phyloP scores from a whole-genome alignment of 768 basidiomycete species.

The Fistulinella prunicolor region DNA sequence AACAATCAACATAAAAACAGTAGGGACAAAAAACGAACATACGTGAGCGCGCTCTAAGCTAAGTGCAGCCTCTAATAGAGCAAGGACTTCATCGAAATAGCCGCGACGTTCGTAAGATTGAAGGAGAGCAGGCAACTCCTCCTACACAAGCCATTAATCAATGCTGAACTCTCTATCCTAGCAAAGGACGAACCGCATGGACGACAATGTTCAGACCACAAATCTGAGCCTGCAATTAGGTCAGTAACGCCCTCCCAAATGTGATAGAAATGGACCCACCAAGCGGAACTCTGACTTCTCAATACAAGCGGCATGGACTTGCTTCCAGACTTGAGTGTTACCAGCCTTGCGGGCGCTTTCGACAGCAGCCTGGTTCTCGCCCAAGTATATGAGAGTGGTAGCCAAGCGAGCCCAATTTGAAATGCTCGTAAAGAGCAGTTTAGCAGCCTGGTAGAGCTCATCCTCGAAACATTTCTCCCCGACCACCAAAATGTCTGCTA shows the following conservation, averaged over 20 bases:
- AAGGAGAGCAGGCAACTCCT: slow-evolving; percentile 72
- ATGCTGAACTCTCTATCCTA: neutral
- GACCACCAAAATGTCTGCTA: slow-evolving; percentile 93
- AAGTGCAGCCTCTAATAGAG: slow-evolving; percentile 89
- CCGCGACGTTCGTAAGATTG: slow-evolving; percentile 88
- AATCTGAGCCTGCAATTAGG: slow-evolving; percentile 74
- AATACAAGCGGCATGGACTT: slow-evolving; percentile 97
- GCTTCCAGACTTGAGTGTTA: slow-evolving; percentile 99
- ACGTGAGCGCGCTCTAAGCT: slow-evolving; percentile 95
- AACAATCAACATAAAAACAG: slow-evolving; percentile 14
- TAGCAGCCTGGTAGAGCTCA: slow-evolving; percentile 95
- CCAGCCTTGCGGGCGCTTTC: slow-evolving; percentile 99
- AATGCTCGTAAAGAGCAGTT: slow-evolving; percentile 92
- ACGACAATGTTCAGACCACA: slow-evolving; percentile 98
- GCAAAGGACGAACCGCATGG: slow-evolving; percentile 54
- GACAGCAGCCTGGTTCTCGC: slow-evolving; percentile 96
- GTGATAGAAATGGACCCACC: slow-evolving; percentile 37
- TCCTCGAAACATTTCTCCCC: slow-evolving; percentile 99
- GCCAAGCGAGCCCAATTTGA: slow-evolving; percentile 99
- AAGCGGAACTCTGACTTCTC: slow-evolving; percentile 97
- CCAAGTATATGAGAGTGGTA: slow-evolving; percentile 96
- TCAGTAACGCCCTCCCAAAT: slow-evolving; percentile 6
- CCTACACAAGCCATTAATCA: slow-evolving; percentile 38
- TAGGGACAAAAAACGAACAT: slow-evolving; percentile 21
- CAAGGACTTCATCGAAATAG: slow-evolving; percentile 91